A percentile compares a stretch with the other conserved stretches of the same genome.
Conservation (phyloP, 768 basidiomycete species). For the Cyclocybe aegerita region DNA sequence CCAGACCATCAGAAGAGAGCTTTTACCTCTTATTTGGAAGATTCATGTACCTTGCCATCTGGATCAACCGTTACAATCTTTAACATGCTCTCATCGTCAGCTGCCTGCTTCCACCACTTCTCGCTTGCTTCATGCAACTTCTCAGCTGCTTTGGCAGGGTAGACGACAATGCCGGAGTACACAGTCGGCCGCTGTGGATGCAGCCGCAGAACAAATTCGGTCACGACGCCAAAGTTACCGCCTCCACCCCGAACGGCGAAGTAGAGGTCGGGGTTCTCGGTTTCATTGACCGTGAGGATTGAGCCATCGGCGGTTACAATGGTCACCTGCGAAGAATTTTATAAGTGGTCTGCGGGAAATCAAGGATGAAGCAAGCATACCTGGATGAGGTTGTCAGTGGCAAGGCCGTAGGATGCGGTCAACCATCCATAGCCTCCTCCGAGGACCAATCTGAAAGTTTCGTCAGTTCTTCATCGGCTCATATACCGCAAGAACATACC, state of each 20-base stretch:
- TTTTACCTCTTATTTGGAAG: background rate
- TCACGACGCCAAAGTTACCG: slow-evolving; percentile 51
- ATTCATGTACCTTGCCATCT: slow-evolving; percentile 27
- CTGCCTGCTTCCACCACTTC: slow-evolving; percentile 33
- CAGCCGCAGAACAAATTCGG: slow-evolving; percentile 45
- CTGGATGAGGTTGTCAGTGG: slow-evolving; percentile 43
- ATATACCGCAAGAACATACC: slow-evolving; percentile 22
- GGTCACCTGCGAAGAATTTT: slow-evolving; percentile 29
- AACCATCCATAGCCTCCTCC: slow-evolving; percentile 57
- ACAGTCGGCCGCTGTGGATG: slow-evolving; percentile 47
- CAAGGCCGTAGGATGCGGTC: slow-evolving; percentile 38
- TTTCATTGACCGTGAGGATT: slow-evolving; percentile 31
- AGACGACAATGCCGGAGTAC: slow-evolving; percentile 39
- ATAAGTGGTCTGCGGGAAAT: background rate
- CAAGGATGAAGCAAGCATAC: slow-evolving; percentile 16
- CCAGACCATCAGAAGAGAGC: too few relatives aligned
- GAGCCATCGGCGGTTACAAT: slow-evolving; percentile 43
- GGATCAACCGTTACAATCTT: slow-evolving; percentile 32
- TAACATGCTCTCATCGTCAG: slow-evolving; percentile 36
- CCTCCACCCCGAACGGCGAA: slow-evolving; percentile 52
- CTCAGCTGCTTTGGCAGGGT: slow-evolving; percentile 24
- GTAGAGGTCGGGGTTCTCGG: slow-evolving; percentile 43
- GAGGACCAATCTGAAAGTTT: slow-evolving; percentile 36
- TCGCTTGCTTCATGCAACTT: slow-evolving; percentile 24
- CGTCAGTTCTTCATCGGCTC: background rate